Evolutionary conservation across 1,284 basidiomycete genomes (phyloP).

Genomic region (Puccinia coronata): DNA sequence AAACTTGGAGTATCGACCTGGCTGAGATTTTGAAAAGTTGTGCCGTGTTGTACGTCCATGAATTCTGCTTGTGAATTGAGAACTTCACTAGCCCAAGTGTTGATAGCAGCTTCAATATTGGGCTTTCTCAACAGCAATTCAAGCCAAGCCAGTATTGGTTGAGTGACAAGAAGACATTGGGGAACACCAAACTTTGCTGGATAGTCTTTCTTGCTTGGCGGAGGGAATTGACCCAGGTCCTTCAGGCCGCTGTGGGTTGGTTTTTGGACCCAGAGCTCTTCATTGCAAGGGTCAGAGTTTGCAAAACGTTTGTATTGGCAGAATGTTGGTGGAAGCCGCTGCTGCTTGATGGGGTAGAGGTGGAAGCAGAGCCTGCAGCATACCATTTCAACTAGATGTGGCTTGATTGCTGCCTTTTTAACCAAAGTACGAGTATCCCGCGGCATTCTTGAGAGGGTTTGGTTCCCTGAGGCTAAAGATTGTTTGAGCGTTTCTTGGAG

Average conservation of each 20-base stretch:
- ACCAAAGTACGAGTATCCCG: slow-evolving; percentile 20
- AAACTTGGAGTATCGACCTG: not conserved
- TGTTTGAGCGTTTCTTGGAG: not conserved
- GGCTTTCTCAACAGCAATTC: slow-evolving; percentile 20
- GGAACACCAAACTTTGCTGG: not conserved
- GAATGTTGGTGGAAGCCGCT: not conserved
- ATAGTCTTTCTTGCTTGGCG: not conserved
- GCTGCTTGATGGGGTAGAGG: not conserved
- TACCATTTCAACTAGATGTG: not conserved
- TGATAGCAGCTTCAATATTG: not conserved
- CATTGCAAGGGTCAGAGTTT: not conserved
- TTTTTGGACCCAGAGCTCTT: not conserved
- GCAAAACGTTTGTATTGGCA: slow-evolving; percentile 9
- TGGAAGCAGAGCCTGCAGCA: slow-evolving; percentile 20
- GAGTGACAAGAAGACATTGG: not conserved
- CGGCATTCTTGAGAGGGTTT: not conserved
- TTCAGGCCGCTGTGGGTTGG: not conserved
- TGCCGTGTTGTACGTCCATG: not conserved
- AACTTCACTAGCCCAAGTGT: not conserved
- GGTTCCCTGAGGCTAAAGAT: not conserved
- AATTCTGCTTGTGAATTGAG: not conserved
- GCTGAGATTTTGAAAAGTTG: not conserved
- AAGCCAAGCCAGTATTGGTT: slow-evolving; percentile 4
- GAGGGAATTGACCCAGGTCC: not conserved
- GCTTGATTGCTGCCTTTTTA: not conserved